phyloP scores from a whole-genome alignment of 2,329 filamentous ascomycete genomes.

The Paracoccidioides lutzii region DNA sequence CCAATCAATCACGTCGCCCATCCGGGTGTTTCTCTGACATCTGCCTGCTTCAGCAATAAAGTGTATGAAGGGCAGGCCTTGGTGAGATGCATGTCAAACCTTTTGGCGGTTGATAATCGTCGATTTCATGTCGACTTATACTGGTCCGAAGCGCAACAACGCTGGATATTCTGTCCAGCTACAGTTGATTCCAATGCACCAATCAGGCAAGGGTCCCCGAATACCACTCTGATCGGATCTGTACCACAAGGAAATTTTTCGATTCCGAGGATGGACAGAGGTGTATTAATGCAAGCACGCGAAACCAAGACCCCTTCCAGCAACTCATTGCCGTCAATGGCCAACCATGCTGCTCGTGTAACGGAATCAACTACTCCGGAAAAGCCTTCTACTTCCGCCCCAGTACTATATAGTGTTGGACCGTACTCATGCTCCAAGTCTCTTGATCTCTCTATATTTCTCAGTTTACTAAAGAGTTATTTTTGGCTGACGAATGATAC shows the following conservation, averaged over 20 bases:
- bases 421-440: constrained; percentile 42
- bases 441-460: constrained; percentile 39
- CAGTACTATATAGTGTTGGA: constrained; percentile 37
- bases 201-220: background rate
- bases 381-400: constrained; percentile 9
- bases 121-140: constrained; percentile 49
- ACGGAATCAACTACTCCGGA: background rate
- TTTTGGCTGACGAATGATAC: constrained; percentile 41
- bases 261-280: too few relatives aligned
- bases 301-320: too few relatives aligned
- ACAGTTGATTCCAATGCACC: constrained; percentile 29
- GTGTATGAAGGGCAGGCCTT: constrained; percentile 42
- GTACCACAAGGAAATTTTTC: too few relatives aligned
- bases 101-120: constrained; percentile 47
- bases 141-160: constrained; percentile 43
- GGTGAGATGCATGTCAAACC: constrained; percentile 48
- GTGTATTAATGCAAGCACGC: too few relatives aligned
- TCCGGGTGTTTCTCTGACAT: constrained; percentile 43
- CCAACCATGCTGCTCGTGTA: too few relatives aligned
- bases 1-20: constrained; percentile 51
- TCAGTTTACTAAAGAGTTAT: constrained; percentile 40
- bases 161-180: constrained; percentile 51
- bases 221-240: background rate
- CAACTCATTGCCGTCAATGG: too few relatives aligned
- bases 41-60: constrained; percentile 45